A percentile compares a stretch with the other conserved stretches of the same genome.
phyloP scores from a whole-genome alignment of 768 basidiomycete genomes.

The Lentinula detonsa region DNA sequence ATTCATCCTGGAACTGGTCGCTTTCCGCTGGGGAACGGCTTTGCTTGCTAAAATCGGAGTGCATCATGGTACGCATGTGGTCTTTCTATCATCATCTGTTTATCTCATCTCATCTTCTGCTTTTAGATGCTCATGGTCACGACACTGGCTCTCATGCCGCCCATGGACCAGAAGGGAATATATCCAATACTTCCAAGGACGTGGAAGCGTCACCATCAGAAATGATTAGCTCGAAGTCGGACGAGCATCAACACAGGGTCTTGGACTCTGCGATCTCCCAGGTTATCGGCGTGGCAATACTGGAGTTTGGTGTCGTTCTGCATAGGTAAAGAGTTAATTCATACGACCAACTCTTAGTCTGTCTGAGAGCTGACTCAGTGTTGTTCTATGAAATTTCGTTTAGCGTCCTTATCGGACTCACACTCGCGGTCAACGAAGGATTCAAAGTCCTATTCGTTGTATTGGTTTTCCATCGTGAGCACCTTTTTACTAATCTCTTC shows the following conservation, averaged over 20 bases:
- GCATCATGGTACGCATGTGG: slow-evolving; percentile 41
- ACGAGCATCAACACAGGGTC: slow-evolving; percentile 2
- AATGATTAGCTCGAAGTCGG: slow-evolving; percentile 1
- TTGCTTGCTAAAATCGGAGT: slow-evolving; percentile 65
- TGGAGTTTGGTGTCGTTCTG: slow-evolving; percentile 90
- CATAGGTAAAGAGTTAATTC: slow-evolving; percentile 47
- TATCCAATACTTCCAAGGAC: background rate
- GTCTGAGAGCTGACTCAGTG: background rate
- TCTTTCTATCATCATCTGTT: background rate
- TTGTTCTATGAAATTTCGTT: background rate
- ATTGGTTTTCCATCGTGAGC: slow-evolving; percentile 86
- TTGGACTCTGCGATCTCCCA: slow-evolving; percentile 53
- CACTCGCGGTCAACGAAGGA: slow-evolving; percentile 78
- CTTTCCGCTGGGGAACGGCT: slow-evolving; percentile 80
- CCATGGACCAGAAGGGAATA: slow-evolving; percentile 57
- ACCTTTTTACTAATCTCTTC: background rate
- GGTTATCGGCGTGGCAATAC: slow-evolving; percentile 80
- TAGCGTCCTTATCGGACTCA: slow-evolving; percentile 83
- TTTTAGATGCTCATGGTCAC: slow-evolving; percentile 64
- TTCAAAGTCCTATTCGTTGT: slow-evolving; percentile 90
- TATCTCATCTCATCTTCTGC: background rate
- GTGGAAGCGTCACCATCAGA: slow-evolving; percentile 21
- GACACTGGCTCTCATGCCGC: slow-evolving; percentile 51
- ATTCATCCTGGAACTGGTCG: slow-evolving; percentile 80
- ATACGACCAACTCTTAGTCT: background rate